phyloP scores from a whole-genome alignment of 148 eudicot species.

The Persicaria maculosa region DNA sequence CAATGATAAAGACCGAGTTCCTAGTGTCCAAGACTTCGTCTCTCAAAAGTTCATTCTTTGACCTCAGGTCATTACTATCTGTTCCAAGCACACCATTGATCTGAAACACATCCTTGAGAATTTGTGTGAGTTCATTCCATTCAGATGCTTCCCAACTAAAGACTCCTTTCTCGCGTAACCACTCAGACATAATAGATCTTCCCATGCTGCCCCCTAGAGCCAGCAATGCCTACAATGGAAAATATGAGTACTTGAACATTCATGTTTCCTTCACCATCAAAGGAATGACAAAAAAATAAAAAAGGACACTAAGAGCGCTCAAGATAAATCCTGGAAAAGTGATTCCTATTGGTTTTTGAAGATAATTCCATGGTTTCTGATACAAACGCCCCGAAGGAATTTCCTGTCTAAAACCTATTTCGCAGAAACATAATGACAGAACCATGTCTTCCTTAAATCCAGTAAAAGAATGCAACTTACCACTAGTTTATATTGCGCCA shows the following conservation, averaged over 20 bases:
- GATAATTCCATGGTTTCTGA: neutral
- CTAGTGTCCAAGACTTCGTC: slow-evolving; percentile 17
- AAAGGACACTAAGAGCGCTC: neutral
- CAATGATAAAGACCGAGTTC: slow-evolving; percentile 37
- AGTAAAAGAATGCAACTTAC: slow-evolving; percentile 29
- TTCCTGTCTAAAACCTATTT: neutral
- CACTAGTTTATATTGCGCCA: slow-evolving; percentile 41
- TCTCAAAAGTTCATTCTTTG: slow-evolving; percentile 21
- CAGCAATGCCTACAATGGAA: slow-evolving; percentile 56
- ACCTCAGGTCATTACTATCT: slow-evolving; percentile 13
- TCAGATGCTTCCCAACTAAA: slow-evolving; percentile 64
- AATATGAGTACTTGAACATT: neutral
- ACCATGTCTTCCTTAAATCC: neutral
- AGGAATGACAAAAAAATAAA: neutral
- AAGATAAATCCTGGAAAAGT: neutral
- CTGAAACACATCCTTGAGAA: slow-evolving; percentile 43
- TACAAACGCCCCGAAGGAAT: neutral
- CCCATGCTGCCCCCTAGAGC: slow-evolving; percentile 70
- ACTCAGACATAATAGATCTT: slow-evolving; percentile 49
- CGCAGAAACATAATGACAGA: neutral
- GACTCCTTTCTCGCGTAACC: slow-evolving; percentile 60
- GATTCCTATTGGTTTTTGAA: neutral
- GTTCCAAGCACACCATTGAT: slow-evolving; percentile 21
- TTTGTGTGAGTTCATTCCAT: slow-evolving; percentile 86
- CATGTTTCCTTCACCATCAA: neutral